phyloP scores from a whole-genome alignment of 106 monocot species.

The Ottelia alismoides region DNA sequence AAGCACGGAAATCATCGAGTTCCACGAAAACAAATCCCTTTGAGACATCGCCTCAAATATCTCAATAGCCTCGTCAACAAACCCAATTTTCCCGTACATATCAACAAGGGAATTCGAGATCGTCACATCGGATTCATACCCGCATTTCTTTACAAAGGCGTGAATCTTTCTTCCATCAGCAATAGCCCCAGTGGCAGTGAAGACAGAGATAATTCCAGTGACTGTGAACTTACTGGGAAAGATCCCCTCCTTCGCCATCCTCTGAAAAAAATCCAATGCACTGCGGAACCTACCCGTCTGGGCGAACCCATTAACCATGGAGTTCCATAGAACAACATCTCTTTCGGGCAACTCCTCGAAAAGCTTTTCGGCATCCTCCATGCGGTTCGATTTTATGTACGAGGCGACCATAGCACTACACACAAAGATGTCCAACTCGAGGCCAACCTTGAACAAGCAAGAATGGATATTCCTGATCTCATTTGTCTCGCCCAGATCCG shows the following conservation, averaged over 20 bases:
- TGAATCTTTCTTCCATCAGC: conserved; percentile 27
- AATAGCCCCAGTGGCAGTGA: conserved; percentile 35
- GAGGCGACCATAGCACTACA: conserved; percentile 40
- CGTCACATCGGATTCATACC: conserved; percentile 12
- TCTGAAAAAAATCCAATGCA: conserved; percentile 31
- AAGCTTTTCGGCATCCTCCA: conserved; percentile 21
- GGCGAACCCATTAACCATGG: conserved; percentile 74
- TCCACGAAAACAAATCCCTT: conserved; percentile 60
- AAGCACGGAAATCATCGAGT: conserved; percentile 47
- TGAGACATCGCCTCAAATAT: conserved; percentile 42
- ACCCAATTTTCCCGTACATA: conserved; percentile 63
- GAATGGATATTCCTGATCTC: conserved; percentile 22
- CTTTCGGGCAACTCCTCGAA: conserved; percentile 41
- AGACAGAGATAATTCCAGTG: conserved; percentile 57
- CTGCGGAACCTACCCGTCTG: conserved; percentile 23
- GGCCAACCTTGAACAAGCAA: conserved; percentile 15
- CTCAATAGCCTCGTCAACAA: conserved; percentile 25
- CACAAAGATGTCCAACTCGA: conserved; percentile 33
- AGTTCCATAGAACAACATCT: conserved; percentile 86
- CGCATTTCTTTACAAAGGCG: conserved; percentile 34
- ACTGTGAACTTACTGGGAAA: conserved; percentile 35
- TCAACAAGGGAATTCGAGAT: conserved; percentile 52
- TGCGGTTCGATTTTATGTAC: conserved; percentile 26
- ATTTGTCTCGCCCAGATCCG: conserved; percentile 11
- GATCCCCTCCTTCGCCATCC: conserved; percentile 36